Evolutionary conservation across 495 filamentous ascomycete genomes (phyloP), one percentile per base, ranked within the genome.

Genomic region (Penicillium fimorum): DNA sequence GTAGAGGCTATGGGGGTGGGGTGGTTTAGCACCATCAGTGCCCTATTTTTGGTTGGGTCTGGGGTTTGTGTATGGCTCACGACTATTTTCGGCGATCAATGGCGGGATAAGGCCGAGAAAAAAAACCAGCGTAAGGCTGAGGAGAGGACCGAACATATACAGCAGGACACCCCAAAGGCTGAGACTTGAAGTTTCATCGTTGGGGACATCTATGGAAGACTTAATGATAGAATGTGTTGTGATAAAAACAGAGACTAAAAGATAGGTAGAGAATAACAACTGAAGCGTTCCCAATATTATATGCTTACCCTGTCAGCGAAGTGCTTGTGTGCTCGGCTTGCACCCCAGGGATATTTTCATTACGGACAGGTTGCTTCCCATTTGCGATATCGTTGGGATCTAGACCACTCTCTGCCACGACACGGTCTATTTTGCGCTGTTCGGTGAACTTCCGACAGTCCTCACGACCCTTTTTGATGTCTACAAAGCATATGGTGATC

Each of bases 1-100:
- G 76, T 88, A 4, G 73, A 87, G 56, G 72, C 61, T 44, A 88
- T 91, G 52, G 87, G 87, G 3, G 85, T 89, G 9, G 87, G 87
- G 1, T 87, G 81, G 81, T 82, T 83, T 61, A 76, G 71, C 30
- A 84, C 81, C 24, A 82, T 84, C 57, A 79, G 72, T 57, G 79
- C 83, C 0, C 40, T 70, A 0, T 87, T 88, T 59, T 61, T 89
- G 46, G 60, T 84, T 20, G 38, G 66, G 9, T 73, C 78, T 13
- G 70, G 82, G 0, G 53, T 71, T 9, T 77, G 69, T 32, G 74
- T 76, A 2, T 79, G 72, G 64, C 62, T 72, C 6, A 78, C 78
- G 8, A 80, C 82, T 43, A 55, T 75, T 10, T 80, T 78, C 63
- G 86, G 84, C 5, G 75, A 72, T 56, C 45, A 61, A 5, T 87